Evolutionary conservation across 768 basidiomycete genomes (phyloP), one percentile per base, ranked within the genome.

Genomic region (Termitomyces sp.): DNA sequence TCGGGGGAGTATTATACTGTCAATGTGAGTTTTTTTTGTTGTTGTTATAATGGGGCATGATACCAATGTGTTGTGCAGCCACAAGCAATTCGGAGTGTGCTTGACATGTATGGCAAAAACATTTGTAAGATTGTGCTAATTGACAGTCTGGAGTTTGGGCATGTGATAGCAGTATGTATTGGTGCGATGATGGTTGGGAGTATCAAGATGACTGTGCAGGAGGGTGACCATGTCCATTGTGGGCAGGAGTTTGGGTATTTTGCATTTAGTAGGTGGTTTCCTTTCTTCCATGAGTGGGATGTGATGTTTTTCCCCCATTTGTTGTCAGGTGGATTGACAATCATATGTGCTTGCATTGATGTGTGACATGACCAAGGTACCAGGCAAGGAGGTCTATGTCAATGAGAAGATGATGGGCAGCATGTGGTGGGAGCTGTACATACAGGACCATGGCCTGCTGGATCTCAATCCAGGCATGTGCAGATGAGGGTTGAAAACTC

Each of bases 171-270:
- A 1, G 93, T 96, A 1, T 94, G 92, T 62, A 77, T 95, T 8
- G 94, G 94, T 23, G 93, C 93, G 7, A 95, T 95, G 93, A 92
- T 94, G 91, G 95, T 91, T 12, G 94, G 91, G 10, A 91, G 86
- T 58, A 98, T 98, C 67, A 70, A 84, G 63, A 90, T 87, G 5
- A 94, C 93, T 0, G 88, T 94, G n/a, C 63, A 86, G 47, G 91
- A 95, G 64, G 94, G 94, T 1, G 81, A 96, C 21, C 62, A 74
- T 0, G 85, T 98, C 59, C 79, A 79, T 64, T 83, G 91, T 12
- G 94, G 94, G 2, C 82, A 98, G 59, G 96, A 98, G 66, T 83
- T 96, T 65, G 91, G 94, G 1, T 96, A 91, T 67, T 98, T 98
- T 65, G 94, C 94, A 0, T 98, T 98, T 64, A 96, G 95, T 91